These are phyloP conservation scores for Endothia cerciana DNA, from an alignment of 2,329 filamentous ascomycete genomes.

Conservation along the genomic window DNA sequence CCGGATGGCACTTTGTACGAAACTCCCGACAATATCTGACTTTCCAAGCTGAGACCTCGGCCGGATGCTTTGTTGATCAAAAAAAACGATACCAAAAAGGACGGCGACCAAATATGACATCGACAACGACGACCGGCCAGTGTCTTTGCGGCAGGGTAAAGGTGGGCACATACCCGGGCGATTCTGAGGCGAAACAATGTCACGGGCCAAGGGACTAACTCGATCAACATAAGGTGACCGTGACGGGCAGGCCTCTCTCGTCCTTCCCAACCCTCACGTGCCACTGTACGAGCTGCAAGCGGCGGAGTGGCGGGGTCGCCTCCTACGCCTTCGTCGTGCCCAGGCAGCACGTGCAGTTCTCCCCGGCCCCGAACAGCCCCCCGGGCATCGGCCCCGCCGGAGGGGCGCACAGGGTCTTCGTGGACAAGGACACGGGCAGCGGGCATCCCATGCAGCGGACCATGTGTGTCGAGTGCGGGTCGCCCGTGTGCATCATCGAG, in stretches of 20 bases:
- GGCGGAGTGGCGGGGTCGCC: conserved; percentile 26
- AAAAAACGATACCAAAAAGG: neutral
- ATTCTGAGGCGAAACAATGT: neutral
- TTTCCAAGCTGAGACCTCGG: neutral
- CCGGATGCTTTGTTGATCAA: neutral
- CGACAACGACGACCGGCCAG: conserved; percentile 16
- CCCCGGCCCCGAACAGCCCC: conserved; percentile 2
- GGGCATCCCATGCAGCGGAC: conserved; percentile 27
- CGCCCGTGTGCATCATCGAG: conserved; percentile 27
- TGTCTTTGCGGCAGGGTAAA: conserved; percentile 27
- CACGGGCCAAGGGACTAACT: neutral
- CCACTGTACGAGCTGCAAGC: conserved; percentile 26
- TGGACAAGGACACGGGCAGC: conserved; percentile 22
- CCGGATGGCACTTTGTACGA: neutral
- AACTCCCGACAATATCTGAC: neutral
- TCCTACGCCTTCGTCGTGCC: conserved; percentile 27
- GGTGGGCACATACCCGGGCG: neutral
- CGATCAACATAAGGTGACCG: conserved; percentile 16
- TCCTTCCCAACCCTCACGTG: conserved; percentile 26
- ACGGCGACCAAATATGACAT: neutral
- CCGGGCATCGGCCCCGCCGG: neutral
- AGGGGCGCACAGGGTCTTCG: conserved; percentile 21
- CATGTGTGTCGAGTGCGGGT: conserved; percentile 28
- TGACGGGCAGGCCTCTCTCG: conserved; percentile 17
- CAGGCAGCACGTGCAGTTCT: conserved; percentile 22